Percentiles rank a stretch among this genome's conserved stretches.
These are phyloP conservation scores for Trichoderma koningii DNA, from an alignment of 2,329 filamentous ascomycete species.

Conservation along the genomic window DNA sequence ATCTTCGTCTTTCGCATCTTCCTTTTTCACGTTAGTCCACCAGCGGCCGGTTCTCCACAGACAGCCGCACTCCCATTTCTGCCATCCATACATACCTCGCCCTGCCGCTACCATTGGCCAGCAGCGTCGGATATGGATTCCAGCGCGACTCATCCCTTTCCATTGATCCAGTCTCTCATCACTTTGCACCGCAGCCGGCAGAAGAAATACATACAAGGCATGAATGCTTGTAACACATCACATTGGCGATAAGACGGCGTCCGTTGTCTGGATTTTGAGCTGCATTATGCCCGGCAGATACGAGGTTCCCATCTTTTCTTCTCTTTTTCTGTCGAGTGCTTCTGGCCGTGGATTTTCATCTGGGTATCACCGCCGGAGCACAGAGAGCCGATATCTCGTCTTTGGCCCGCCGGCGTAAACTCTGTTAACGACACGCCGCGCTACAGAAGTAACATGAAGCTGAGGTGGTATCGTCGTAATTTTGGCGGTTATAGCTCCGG, in stretches of 20 bases:
- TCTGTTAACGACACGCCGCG: neutral
- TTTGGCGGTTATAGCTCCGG: no score
- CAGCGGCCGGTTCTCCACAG: conserved; percentile 3
- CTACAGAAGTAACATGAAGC: no score
- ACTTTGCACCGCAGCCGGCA: neutral
- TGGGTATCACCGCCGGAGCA: conserved; percentile 20
- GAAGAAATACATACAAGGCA: neutral
- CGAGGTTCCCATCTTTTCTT: neutral
- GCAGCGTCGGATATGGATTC: neutral
- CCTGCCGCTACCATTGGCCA: conserved; percentile 16
- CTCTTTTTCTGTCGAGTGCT: neutral
- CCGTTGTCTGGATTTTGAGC: no score
- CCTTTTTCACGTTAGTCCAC: neutral
- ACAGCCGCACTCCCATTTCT: conserved; percentile 23
- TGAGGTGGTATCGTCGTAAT: no score
- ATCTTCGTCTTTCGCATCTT: no score
- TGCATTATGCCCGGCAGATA: neutral
- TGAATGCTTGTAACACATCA: conserved; percentile 1
- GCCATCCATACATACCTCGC: neutral
- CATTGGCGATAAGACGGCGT: neutral
- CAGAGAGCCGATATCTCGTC: neutral
- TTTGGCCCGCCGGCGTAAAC: neutral
- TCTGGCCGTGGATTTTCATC: neutral
- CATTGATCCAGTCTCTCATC: neutral
- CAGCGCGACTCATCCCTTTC: conserved; percentile 2